phyloP scores from a whole-genome alignment of 352 stramenopile genomes.

The Phytophthora colocasiae region DNA sequence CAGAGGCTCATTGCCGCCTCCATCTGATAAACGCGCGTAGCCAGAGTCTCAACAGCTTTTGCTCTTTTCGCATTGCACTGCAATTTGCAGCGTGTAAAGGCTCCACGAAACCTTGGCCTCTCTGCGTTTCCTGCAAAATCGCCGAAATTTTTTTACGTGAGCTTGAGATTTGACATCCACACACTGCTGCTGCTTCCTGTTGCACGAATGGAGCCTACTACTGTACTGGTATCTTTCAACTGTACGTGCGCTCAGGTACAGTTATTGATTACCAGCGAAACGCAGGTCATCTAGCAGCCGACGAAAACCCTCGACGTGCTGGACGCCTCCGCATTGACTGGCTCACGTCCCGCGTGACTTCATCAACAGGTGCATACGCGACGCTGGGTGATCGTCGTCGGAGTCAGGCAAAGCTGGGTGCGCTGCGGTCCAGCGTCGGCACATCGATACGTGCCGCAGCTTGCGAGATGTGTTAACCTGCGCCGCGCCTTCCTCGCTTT shows the following conservation, averaged over 20 bases:
- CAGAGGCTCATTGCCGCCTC: background rate
- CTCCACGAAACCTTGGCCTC: conserved; percentile 11
- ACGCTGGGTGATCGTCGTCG: conserved; percentile 1
- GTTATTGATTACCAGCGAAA: conserved; percentile 1
- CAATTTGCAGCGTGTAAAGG: conserved; percentile 19
- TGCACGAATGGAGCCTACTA: background rate
- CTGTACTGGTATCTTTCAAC: background rate
- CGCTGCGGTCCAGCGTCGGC: conserved; percentile 11
- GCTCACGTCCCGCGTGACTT: conserved; percentile 10
- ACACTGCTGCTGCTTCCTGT: conserved; percentile 9
- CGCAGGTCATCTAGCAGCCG: conserved; percentile 14
- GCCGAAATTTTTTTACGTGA: conserved; percentile 16
- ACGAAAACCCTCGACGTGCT: conserved; percentile 6
- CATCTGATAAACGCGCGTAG: conserved; percentile 1
- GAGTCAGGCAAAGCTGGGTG: conserved; percentile 2
- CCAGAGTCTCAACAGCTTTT: background rate
- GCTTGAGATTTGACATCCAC: conserved; percentile 25
- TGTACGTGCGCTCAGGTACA: background rate
- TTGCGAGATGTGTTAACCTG: background rate
- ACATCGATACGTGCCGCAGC: too few species aligned
- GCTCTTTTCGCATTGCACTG: background rate
- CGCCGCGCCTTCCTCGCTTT: background rate
- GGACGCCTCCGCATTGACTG: background rate
- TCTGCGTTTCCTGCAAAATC: conserved; percentile 17
- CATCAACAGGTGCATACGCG: background rate